Percentiles rank a stretch among this genome's conserved stretches.
These are phyloP conservation scores for Aureobasidium vineae DNA, from an alignment of 2,329 filamentous ascomycete species.

Conservation along the genomic window DNA sequence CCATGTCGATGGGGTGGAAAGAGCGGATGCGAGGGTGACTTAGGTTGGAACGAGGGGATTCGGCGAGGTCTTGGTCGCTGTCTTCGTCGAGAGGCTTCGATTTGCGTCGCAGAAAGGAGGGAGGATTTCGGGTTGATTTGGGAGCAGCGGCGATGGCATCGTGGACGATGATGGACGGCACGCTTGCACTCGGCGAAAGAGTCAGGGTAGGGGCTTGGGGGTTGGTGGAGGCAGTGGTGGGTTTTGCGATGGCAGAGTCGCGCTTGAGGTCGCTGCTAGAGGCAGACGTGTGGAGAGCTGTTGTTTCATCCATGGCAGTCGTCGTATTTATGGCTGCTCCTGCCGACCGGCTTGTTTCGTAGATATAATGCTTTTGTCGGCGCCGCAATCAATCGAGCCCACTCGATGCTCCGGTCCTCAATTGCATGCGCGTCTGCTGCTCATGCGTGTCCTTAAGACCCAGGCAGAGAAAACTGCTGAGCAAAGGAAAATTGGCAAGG, in stretches of 20 bases:
- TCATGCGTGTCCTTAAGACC: background rate
- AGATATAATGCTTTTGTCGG: background rate
- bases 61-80: constrained; percentile 25
- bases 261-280: constrained; percentile 35
- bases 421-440: constrained; percentile 1
- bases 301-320: constrained; percentile 35
- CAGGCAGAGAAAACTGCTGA: background rate
- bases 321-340: constrained; percentile 9
- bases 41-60: constrained; percentile 15
- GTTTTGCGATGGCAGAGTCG: constrained; percentile 34
- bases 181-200: constrained; percentile 40
- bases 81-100: constrained; percentile 20
- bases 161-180: constrained; percentile 49
- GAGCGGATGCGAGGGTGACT: constrained; percentile 32
- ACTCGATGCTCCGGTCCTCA: background rate
- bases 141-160: constrained; percentile 37
- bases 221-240: constrained; percentile 2
- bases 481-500: constrained; percentile 13
- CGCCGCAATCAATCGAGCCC: constrained; percentile 3
- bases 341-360: constrained; percentile 12
- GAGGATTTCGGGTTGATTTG: constrained; percentile 28
- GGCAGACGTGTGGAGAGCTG: constrained; percentile 34
- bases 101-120: constrained; percentile 27
- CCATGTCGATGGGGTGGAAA: constrained; percentile 53
- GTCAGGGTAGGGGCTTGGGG: constrained; percentile 31